Evolutionary conservation across 2,329 filamentous ascomycete species (phyloP).

Genomic region (Hortaea sp.): DNA sequence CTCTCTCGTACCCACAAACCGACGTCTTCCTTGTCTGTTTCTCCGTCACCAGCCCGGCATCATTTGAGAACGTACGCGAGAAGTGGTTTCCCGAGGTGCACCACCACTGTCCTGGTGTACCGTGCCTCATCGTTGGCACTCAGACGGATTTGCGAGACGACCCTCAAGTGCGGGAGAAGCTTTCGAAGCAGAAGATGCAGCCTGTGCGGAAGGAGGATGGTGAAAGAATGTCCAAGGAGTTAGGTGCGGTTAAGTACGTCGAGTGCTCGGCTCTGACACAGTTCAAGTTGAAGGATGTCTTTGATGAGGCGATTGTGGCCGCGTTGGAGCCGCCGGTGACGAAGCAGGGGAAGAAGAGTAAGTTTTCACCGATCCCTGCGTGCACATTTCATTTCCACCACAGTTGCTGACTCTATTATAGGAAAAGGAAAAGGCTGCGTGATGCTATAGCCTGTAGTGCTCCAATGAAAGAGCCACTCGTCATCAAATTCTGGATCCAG

Average conservation of each 20-base stretch:
- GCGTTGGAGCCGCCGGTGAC: constrained; percentile 78
- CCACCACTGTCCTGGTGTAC: constrained; percentile 95
- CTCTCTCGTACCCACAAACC: constrained; percentile 94
- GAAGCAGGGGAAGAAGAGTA: constrained; percentile 50
- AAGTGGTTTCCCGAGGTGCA: constrained; percentile 99
- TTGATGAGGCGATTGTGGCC: constrained; percentile 97
- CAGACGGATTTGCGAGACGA: constrained; percentile 95
- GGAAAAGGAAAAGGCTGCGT: constrained; percentile 26
- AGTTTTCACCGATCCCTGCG: constrained; percentile 1
- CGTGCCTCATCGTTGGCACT: constrained; percentile 94
- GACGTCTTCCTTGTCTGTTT: constrained; percentile 99
- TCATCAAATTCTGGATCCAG: neutral
- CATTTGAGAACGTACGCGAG: constrained; percentile 97
- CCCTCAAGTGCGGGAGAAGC: constrained; percentile 74
- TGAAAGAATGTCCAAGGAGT: constrained; percentile 89
- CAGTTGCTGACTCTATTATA: constrained; percentile 5
- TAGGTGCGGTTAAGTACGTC: constrained; percentile 97
- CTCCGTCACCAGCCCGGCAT: constrained; percentile 92
- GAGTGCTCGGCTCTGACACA: constrained; percentile 97
- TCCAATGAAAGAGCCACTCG: neutral
- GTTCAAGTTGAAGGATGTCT: constrained; percentile 97
- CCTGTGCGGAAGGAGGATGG: constrained; percentile 89
- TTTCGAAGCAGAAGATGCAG: constrained; percentile 90
- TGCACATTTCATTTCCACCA: neutral
- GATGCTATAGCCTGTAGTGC: constrained; percentile 16